Base-by-base conservation (phyloP, 306 rosid species). In the Comarum palustre region DNA sequence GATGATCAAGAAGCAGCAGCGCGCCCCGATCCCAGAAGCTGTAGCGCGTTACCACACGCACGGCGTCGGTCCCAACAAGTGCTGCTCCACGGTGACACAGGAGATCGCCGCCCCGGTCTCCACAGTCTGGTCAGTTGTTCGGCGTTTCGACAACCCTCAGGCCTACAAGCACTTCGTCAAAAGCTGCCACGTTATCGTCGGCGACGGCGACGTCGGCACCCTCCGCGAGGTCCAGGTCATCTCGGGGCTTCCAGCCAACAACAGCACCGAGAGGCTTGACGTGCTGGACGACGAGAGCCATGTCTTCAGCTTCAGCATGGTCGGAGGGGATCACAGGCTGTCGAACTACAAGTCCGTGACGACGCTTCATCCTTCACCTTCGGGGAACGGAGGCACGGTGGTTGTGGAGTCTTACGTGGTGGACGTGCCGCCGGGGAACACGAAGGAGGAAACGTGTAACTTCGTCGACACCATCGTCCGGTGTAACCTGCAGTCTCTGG, bases 81-180 rank as follows among this genome's bases (percentile, higher is more conserved):
- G 92, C 78, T 91, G 83, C 93, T 91, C 99, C 73, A 88, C 97
- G 74, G 89, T 90, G 14, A 77, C 86, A 6, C 91, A 91, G 76
- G 90, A 90, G 78, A 90, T 91, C 86, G 78, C 85, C 8, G 97
- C 99, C 46, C 96, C 99, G 0, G 86, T 86, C 7, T 66, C 96
- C 78, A 84, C 90, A 34, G 92, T 95, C 3, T 95, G 99, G 99
- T 86, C 99, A 45, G 93, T 95, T 32, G 91, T 95, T 47, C 89
- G 99, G 2, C 96, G 99, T 25, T 95, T 95, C 87, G 99, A 95
- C 79, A 87, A 88, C 66, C 99, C 99, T 0, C 99, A 95, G 34
- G 99, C 89, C 11, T 95, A 95, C 82, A 95, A 95, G 55, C 82
- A 91, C 87, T 95, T 95, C 78, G 88, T 95, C 31, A 91, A 95